These are phyloP conservation scores for Miscanthus sacchariflorus DNA, from an alignment of 202 grass and related monocot species.

Conservation along the genomic window DNA sequence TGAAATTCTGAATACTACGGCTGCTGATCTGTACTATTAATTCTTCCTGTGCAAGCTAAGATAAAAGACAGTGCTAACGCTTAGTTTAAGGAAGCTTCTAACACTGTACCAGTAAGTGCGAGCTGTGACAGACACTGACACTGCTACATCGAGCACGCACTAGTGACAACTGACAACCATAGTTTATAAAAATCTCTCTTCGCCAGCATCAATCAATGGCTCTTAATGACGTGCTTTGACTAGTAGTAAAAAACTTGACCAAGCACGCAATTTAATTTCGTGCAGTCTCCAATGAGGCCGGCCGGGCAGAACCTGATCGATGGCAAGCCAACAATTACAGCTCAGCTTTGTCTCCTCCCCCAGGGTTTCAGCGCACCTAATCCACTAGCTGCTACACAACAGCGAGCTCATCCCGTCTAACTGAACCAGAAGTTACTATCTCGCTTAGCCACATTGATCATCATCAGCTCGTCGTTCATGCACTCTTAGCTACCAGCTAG, in stretches of 20 bases:
- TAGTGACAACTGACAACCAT: not conserved
- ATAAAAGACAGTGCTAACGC: not conserved
- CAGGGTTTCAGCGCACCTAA: constrained; percentile 45
- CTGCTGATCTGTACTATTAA: not conserved
- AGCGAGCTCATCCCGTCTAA: not conserved
- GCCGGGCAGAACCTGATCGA: not conserved
- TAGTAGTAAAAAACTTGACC: constrained; percentile 24
- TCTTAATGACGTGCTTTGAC: constrained; percentile 33
- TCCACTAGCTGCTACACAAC: not conserved
- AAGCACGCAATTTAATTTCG: not conserved
- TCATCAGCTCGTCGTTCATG: not conserved
- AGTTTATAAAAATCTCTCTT: not conserved
- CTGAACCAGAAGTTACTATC: not conserved
- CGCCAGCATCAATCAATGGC: constrained; percentile 26
- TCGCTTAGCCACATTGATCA: not conserved
- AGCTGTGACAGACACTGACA: not conserved
- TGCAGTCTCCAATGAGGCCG: constrained; percentile 4
- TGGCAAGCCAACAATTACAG: constrained; percentile 35
- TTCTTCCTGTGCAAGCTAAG: constrained; percentile 33
- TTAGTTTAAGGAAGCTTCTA: constrained; percentile 45
- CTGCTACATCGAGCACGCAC: not conserved
- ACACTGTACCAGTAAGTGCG: not conserved
- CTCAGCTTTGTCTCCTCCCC: constrained; percentile 31
- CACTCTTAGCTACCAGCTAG: not conserved
- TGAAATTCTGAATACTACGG: no score